These are phyloP conservation scores for Davidsoniella neocaledoniae DNA, from an alignment of 2,329 filamentous ascomycete species.

Conservation along the genomic window DNA sequence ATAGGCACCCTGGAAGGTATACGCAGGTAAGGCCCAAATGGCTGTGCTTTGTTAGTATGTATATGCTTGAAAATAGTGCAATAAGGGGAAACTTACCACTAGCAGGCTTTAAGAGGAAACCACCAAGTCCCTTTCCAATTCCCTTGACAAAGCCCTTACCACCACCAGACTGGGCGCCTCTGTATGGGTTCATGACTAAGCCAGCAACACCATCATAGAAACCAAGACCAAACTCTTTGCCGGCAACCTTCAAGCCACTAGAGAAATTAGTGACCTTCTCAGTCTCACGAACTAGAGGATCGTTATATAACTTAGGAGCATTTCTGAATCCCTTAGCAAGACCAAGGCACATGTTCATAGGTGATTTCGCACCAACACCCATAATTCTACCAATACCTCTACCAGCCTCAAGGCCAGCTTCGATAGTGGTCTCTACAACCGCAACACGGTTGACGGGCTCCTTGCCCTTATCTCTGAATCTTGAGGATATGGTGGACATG, in stretches of 20 bases:
- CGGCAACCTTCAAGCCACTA: slow-evolving; percentile 60
- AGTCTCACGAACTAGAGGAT: slow-evolving; percentile 60
- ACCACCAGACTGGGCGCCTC: slow-evolving; percentile 34
- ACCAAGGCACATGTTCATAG: slow-evolving; percentile 70
- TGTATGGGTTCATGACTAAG: slow-evolving; percentile 59
- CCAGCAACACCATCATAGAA: slow-evolving; percentile 72
- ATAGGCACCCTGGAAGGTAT: slow-evolving; percentile 67
- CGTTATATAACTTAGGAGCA: slow-evolving; percentile 68
- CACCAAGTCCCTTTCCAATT: slow-evolving; percentile 68
- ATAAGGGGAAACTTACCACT: slow-evolving; percentile 33
- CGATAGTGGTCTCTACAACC: slow-evolving; percentile 16
- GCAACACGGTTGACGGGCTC: too few species aligned
- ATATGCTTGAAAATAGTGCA: neutral
- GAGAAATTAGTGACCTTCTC: slow-evolving; percentile 65
- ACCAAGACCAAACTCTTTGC: slow-evolving; percentile 61
- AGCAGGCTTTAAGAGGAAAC: slow-evolving; percentile 64
- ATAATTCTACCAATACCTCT: slow-evolving; percentile 58
- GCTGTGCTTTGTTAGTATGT: slow-evolving; percentile 6
- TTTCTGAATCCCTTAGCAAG: slow-evolving; percentile 80
- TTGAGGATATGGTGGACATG: too few species aligned
- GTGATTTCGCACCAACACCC: slow-evolving; percentile 57
- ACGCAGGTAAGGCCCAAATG: slow-evolving; percentile 37
- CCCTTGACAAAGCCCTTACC: slow-evolving; percentile 54
- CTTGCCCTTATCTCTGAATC: too few species aligned
- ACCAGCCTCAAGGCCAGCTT: slow-evolving; percentile 23